Percentiles rank a stretch among this genome's conserved stretches.
These are phyloP conservation scores for Pugionium dolabratum DNA, from an alignment of 345 rosid species.

Conservation along the genomic window DNA sequence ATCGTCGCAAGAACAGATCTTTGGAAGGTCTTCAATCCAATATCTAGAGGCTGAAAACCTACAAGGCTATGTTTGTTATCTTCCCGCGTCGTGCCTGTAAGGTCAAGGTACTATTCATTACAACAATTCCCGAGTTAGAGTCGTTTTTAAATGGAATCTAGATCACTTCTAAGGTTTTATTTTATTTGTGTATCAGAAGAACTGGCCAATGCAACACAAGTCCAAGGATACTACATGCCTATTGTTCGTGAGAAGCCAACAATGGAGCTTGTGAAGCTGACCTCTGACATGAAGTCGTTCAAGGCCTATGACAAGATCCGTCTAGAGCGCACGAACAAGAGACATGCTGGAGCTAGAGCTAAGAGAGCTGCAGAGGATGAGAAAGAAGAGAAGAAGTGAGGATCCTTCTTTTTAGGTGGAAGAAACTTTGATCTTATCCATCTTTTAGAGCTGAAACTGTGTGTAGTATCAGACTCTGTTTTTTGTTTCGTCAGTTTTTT, in stretches of 20 bases:
- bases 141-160: background rate
- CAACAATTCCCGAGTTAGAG: too few species aligned
- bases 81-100: slow-evolving; percentile 59
- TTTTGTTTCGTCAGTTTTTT: slow-evolving; percentile 4
- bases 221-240: slow-evolving; percentile 68
- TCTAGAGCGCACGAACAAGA: slow-evolving; percentile 54
- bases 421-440: slow-evolving; percentile 4
- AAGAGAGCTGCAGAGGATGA: too few species aligned
- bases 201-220: slow-evolving; percentile 75
- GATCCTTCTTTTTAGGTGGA: slow-evolving; percentile 4
- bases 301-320: slow-evolving; percentile 33
- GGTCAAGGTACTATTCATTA: slow-evolving; percentile 29
- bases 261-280: too few species aligned
- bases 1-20: slow-evolving; percentile 68
- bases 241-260: slow-evolving; percentile 43
- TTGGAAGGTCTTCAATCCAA: slow-evolving; percentile 69
- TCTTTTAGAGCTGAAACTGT: slow-evolving; percentile 19
- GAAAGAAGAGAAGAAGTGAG: too few species aligned
- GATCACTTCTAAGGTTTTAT: background rate
- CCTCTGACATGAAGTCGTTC: too few species aligned
- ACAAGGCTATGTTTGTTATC: slow-evolving; percentile 79
- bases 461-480: slow-evolving; percentile 31
- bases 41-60: slow-evolving; percentile 29
- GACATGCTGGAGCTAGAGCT: slow-evolving; percentile 40
- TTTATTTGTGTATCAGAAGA: slow-evolving; percentile 48